Evolutionary conservation across 192 early-diverging fungal species (phyloP).

Genomic region (Phycomyces nitens): DNA sequence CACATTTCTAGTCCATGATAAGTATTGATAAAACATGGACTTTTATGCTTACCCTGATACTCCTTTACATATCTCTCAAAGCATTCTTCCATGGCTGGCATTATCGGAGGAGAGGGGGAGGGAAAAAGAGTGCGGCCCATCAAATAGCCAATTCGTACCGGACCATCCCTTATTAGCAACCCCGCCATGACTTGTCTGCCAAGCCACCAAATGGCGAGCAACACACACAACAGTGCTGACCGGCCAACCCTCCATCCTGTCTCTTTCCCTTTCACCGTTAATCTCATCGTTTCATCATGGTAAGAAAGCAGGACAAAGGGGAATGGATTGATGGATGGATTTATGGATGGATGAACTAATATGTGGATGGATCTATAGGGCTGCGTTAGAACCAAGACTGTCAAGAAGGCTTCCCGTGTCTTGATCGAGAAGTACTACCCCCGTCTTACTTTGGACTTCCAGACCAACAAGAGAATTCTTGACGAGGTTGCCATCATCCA

Average conservation of each 20-base stretch:
- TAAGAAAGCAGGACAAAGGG: not conserved
- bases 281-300: constrained; percentile 9
- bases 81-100: not conserved
- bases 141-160: too few relatives aligned
- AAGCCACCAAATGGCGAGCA: not conserved
- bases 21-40: not conserved
- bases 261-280: constrained; percentile 28
- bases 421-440: constrained; percentile 99
- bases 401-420: constrained; percentile 99
- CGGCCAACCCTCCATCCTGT: constrained; percentile 11
- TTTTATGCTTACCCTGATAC: constrained; percentile 21
- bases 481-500: constrained; percentile 97
- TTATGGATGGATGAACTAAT: constrained; percentile 31
- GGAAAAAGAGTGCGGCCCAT: too few relatives aligned
- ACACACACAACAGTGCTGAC: not conserved
- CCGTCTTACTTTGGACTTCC: constrained; percentile 97
- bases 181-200: not conserved
- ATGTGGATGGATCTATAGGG: constrained; percentile 53
- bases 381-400: constrained; percentile 99
- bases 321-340: not conserved
- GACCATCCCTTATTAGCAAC: not conserved
- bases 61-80: constrained; percentile 16
- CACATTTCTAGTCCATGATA: constrained; percentile 22
- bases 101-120: not conserved
- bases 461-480: constrained; percentile 99